Base-by-base conservation (phyloP, 768 basidiomycete genomes). In the Collybia mongolica region DNA sequence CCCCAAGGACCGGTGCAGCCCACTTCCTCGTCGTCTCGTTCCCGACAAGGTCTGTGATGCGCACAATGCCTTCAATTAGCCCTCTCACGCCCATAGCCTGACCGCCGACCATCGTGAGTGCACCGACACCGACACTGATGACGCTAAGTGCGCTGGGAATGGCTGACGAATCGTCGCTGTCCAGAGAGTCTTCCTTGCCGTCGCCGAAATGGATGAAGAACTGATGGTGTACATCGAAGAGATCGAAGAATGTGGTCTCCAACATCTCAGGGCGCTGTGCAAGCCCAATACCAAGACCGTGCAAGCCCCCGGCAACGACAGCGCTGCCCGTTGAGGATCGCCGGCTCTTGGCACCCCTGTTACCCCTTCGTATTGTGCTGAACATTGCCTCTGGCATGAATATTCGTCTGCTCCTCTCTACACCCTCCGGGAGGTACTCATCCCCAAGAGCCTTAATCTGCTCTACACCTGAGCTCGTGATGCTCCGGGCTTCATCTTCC, bases 331-430 rank as follows among this genome's bases (percentile, higher is more conserved):
- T 63, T 11, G 75, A 71, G 45, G 74, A 67, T 48, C 71, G 61
- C 38, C 65, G 51, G 51, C 59, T 68, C 66, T 74, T 76, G 41
- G 56, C 51, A 37, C 72, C 71, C 41, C 65, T 75, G 24, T 71
- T 72, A 3, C 70, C 69, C 49, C 69, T 76, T 53, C 77, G 67
- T 46, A 76, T 66, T 38, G 77, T 68, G 48, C 81, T 82, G 72
- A 98, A 99, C 97, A 99, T 98, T 12, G 93, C 96, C 64, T 96
- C 89, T n/a, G 96, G 92, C 73, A 91, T 84, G 76, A 99, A 99
- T 11, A 96, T 83, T 22, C 92, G 78, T 49, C 83, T 79, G 43
- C 82, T 83, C 36, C 91, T 77, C 65, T 93, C 92, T 19, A 93
- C 91, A 50, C 85, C 88, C 44, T 78, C 77, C 1, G 89, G 90